Evolutionary conservation across 371 early-diverging fungal genomes (phyloP), one percentile per base, ranked within the genome.

Genomic region (Mortierella sp.): DNA sequence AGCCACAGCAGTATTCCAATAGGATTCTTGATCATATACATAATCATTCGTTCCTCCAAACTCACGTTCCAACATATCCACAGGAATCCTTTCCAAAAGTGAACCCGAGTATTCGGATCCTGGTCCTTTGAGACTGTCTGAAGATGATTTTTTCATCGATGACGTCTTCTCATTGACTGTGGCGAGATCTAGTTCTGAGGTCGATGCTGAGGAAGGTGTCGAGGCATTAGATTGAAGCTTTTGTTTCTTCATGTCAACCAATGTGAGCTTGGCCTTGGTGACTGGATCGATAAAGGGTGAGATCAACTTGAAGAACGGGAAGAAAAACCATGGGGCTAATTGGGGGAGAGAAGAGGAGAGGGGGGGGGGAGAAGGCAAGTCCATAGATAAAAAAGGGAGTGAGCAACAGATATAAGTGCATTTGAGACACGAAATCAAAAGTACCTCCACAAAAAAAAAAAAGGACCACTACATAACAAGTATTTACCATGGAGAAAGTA

Each of bases 231-330:
- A 45, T 29, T n/a, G 62, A 25, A 61, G 63, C 53, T 70, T 72
- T 63, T 74, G 75, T 6, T 84, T 82, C 51, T 89, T 85, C 61
- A 86, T 83, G 59, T 92, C 88, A n/a, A 93, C 92, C 81, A 97
- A 95, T 26, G 92, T 87, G 59, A 97, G 88, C 72, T 97, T 97
- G 23, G 83, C 81, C 57, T 89, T 90, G n/a, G 97, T 96, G 48
- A 96, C 93, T 12, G 96, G 95, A 75, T 97, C 96, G 70, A 97
- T 87, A 68, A 96, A 96, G 0, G 96, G 96, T 7, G 92, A 87
- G 30, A 97, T 86, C 23, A 95, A 29, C 73, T 89, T 90, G 70
- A 92, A 95, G 28, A 94, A 91, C 46, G 89, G 86, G 81, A 90
- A 90, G 69, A 97, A 94, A 75, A 94, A 92, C 90, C 93, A 93